Evolutionary conservation across 768 basidiomycete species (phyloP).

Genomic region (Leccinum truebloodii): DNA sequence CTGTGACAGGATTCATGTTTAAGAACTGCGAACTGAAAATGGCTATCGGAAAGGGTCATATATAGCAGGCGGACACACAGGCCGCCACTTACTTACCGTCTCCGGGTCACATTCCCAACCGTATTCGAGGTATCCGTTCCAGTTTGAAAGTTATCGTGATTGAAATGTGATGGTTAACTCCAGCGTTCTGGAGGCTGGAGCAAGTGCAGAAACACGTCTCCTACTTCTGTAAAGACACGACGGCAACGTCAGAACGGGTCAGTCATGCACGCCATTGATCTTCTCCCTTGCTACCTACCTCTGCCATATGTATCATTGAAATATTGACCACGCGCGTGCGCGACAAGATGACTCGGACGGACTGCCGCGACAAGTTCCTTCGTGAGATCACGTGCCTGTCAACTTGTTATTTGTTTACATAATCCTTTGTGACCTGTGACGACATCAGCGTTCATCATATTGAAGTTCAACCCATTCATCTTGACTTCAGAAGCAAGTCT

Average conservation of each 20-base stretch:
- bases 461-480: not conserved
- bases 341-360: too few species aligned
- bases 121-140: too few species aligned
- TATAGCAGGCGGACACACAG: not conserved
- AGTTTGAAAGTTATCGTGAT: too few species aligned
- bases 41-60: not conserved
- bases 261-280: not conserved
- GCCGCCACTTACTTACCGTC: not conserved
- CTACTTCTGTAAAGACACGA: not conserved
- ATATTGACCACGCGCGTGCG: too few species aligned
- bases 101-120: not conserved
- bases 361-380: too few species aligned
- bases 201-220: not conserved
- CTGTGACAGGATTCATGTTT: not conserved
- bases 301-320: too few species aligned
- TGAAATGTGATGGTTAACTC: not conserved
- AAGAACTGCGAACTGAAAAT: not conserved
- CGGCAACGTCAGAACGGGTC: not conserved
- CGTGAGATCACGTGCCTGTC: not conserved
- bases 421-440: not conserved
- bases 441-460: not conserved
- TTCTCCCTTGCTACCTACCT: not conserved
- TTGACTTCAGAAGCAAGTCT: constrained; percentile 6
- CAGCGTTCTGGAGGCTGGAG: not conserved
- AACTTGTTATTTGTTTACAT: not conserved